These are phyloP conservation scores for Dactylellina drechsleri DNA, from an alignment of 2,329 filamentous ascomycete genomes.

Conservation along the genomic window DNA sequence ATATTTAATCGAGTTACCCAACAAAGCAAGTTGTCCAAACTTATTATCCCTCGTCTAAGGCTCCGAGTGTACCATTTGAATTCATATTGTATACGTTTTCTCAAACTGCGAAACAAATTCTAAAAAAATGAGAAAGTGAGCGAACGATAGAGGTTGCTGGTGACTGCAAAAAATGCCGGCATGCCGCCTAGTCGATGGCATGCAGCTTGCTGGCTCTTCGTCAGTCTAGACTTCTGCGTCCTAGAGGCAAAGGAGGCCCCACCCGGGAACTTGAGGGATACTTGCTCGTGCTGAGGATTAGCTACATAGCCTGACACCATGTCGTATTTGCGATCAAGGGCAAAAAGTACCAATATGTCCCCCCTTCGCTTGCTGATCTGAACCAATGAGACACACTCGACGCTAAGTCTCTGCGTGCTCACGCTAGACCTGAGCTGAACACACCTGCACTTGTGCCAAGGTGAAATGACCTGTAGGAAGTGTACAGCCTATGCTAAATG, in stretches of 20 bases:
- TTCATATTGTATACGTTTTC: conserved; percentile 10
- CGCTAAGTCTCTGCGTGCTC: background rate
- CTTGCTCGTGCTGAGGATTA: background rate
- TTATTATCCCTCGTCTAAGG: conserved; percentile 8
- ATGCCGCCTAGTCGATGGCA: conserved; percentile 7
- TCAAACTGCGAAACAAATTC: conserved; percentile 4
- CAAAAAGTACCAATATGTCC: conserved; percentile 12
- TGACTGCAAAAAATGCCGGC: background rate
- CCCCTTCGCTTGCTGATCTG: conserved; percentile 31
- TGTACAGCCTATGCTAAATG: conserved; percentile 24
- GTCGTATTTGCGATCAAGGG: conserved; percentile 23
- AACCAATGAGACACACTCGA: conserved; percentile 10
- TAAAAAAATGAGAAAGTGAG: background rate
- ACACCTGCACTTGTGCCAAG: conserved; percentile 34
- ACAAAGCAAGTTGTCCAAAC: conserved; percentile 22
- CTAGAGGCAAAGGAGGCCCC: conserved; percentile 13
- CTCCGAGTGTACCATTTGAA: conserved; percentile 13
- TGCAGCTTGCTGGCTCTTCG: background rate
- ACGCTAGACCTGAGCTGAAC: conserved; percentile 33
- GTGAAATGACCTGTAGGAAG: conserved; percentile 17
- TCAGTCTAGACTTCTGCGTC: conserved; percentile 11
- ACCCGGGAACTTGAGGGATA: conserved; percentile 3
- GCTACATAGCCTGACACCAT: conserved; percentile 1
- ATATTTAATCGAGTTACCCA: conserved; percentile 46
- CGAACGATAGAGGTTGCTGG: background rate